Base-by-base conservation (phyloP, 768 basidiomycete genomes). In the Paxillus ammoniavirescens region DNA sequence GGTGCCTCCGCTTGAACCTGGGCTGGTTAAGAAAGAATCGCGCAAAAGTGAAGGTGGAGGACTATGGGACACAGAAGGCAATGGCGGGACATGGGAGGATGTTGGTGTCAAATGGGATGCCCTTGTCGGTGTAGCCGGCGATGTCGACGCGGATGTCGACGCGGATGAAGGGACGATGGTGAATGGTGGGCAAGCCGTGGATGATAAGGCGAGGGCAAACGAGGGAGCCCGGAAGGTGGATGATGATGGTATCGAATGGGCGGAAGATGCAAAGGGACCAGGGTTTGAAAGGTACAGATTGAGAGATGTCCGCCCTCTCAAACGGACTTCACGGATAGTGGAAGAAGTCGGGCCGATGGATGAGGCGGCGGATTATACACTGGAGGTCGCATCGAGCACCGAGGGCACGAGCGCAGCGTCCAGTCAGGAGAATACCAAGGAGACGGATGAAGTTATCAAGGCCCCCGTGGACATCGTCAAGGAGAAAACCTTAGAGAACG, bases 1-100 rank as follows among this genome's bases (percentile, higher is more conserved):
- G 6, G 75, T 78, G 5, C 89, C 89, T 18, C 69, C 69, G 0
- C 72, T 87, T 10, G 80, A 82, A 65, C 69, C 79, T 12, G 88
- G 88, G 5, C 72, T 84, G 8, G 68, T 84, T 7, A 79, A 76
- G 70, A 81, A 76, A 55, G 77, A 77, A 30, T 58, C 62, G 9
- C 61, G 59, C 14, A 7, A 13, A 8, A 43, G 23, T 8, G 23
- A 23, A 26, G 40, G 44, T 2, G 13, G 18, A 23, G 42, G 46
- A 15, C 15, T 52, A 15, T 49, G 49, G 8, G 63, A 66, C 30
- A 53, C 64, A 28, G 72, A 68, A 5, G 64, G 61, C 0, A 73
- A 75, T 42, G 63, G 68, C 15, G 12, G 46, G 1, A 65, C 69
- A 28, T 85, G 82, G 82, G 75, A 79, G 10, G 78, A 83, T 45